Conservation (phyloP, 768 basidiomycete genomes). For the Pleurotus eryngii region DNA sequence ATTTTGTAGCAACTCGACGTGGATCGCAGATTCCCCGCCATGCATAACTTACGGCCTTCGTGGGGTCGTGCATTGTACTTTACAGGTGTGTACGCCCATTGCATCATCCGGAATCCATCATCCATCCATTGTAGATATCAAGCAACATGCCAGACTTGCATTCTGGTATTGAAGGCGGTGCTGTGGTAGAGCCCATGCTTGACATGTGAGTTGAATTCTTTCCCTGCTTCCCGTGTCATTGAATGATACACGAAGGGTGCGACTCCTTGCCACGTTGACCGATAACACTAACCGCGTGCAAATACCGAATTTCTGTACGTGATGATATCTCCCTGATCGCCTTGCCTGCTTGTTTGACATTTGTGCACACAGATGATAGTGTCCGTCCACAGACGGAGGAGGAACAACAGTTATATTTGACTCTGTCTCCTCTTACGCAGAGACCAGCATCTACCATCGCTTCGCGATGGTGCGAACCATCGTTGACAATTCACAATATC, state of each 20-base stretch:
- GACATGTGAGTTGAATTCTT: slow-evolving; percentile 63
- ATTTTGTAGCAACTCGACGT: slow-evolving; percentile 79
- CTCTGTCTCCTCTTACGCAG: slow-evolving; percentile 66
- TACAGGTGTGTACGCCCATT: slow-evolving; percentile 47
- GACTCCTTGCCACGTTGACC: slow-evolving; percentile 69
- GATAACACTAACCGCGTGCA: slow-evolving; percentile 55
- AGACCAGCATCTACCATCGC: slow-evolving; percentile 65
- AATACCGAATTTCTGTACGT: slow-evolving; percentile 78
- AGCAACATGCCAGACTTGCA: slow-evolving; percentile 80
- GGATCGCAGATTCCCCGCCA: slow-evolving; percentile 90
- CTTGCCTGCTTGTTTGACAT: not conserved
- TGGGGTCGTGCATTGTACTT: slow-evolving; percentile 86
- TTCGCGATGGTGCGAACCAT: slow-evolving; percentile 87
- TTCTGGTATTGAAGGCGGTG: slow-evolving; percentile 93
- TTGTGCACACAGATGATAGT: slow-evolving; percentile 53
- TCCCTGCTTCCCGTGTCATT: no score
- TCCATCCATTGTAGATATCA: slow-evolving; percentile 46
- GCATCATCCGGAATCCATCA: not conserved
- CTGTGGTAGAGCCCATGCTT: slow-evolving; percentile 82
- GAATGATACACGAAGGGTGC: slow-evolving; percentile 49
- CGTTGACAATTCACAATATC: slow-evolving; percentile 84
- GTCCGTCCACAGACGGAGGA: slow-evolving; percentile 67
- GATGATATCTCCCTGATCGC: not conserved
- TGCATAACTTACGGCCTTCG: slow-evolving; percentile 95
- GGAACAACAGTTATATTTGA: slow-evolving; percentile 66